Conservation (phyloP, 1,284 basidiomycete genomes). For the Coriolopsis trogii region DNA sequence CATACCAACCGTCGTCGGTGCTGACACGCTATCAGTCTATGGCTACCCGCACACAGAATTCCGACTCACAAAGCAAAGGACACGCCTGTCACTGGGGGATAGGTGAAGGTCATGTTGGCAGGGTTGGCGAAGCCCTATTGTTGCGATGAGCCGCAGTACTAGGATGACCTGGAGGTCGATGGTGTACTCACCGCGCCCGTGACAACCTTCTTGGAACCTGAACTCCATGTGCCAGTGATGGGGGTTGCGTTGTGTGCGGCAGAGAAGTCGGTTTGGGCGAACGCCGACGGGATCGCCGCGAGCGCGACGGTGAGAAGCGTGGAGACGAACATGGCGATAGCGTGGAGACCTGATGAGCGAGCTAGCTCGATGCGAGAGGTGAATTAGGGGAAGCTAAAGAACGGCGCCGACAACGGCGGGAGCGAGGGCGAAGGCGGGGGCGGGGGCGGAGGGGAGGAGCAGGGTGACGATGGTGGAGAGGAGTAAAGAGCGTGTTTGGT, state of each 20-base stretch:
- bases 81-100: constrained; percentile 82
- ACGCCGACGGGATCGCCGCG: constrained; percentile 36
- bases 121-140: constrained; percentile 83
- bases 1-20: constrained; percentile 75
- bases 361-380: constrained; percentile 5
- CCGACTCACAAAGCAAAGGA: constrained; percentile 89
- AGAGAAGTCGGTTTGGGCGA: constrained; percentile 40
- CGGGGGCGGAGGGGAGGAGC: constrained; percentile 9
- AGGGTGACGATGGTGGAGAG: constrained; percentile 27
- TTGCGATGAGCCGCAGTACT: neutral
- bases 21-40: too few species aligned
- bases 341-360: neutral
- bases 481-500: constrained; percentile 34
- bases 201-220: constrained; percentile 72
- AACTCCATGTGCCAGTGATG: constrained; percentile 84
- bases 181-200: constrained; percentile 79
- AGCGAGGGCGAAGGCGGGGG: constrained; percentile 6
- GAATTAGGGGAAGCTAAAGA: constrained; percentile 23
- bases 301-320: constrained; percentile 41
- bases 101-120: constrained; percentile 76
- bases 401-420: constrained; percentile 21
- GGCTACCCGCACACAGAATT: too few species aligned
- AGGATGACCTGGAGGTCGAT: constrained; percentile 1
- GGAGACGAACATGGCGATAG: constrained; percentile 26
- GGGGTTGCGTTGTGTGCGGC: constrained; percentile 60